A percentile compares a stretch with the other conserved stretches of the same genome.
Conservation (phyloP, 192 early-diverging fungal genomes). For the Funneliformis mosseae region DNA sequence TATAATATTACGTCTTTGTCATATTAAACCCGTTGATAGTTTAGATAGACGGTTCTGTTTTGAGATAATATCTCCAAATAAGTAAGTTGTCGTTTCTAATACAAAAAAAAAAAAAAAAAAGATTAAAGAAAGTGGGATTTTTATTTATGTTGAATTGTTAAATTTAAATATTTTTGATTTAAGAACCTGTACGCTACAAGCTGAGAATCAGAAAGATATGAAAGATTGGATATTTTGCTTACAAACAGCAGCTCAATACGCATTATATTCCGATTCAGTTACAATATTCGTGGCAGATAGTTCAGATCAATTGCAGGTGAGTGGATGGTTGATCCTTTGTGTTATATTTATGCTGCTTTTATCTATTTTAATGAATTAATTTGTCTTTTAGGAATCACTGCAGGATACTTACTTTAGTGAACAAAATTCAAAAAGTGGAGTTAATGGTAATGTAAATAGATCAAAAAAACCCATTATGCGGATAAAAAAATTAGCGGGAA, state of each 20-base stretch:
- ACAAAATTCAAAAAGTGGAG: neutral
- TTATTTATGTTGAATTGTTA: no score
- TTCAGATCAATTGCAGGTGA: neutral
- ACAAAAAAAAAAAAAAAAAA: no score
- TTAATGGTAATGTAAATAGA: neutral
- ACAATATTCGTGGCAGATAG: slow-evolving; percentile 19
- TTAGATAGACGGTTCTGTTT: slow-evolving; percentile 80
- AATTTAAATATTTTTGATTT: neutral
- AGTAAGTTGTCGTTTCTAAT: slow-evolving; percentile 41
- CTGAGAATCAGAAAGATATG: slow-evolving; percentile 70
- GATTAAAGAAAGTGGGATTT: neutral
- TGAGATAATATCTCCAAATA: slow-evolving; percentile 82
- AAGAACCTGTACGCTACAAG: slow-evolving; percentile 74
- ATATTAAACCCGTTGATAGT: slow-evolving; percentile 62
- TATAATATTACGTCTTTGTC: slow-evolving; percentile 75
- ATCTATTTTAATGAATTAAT: neutral
- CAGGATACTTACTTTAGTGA: neutral
- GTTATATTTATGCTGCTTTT: neutral
- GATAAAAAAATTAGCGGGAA: slow-evolving; percentile 51
- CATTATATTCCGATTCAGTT: slow-evolving; percentile 53
- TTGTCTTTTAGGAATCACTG: neutral
- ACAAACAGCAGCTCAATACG: slow-evolving; percentile 58
- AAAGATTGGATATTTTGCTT: slow-evolving; percentile 73
- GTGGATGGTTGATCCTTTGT: no score
- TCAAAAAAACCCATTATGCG: neutral